Evolutionary conservation across 2,329 filamentous ascomycete species (phyloP), one percentile per base, ranked within the genome.

Genomic region (Penicillium crustosum): DNA sequence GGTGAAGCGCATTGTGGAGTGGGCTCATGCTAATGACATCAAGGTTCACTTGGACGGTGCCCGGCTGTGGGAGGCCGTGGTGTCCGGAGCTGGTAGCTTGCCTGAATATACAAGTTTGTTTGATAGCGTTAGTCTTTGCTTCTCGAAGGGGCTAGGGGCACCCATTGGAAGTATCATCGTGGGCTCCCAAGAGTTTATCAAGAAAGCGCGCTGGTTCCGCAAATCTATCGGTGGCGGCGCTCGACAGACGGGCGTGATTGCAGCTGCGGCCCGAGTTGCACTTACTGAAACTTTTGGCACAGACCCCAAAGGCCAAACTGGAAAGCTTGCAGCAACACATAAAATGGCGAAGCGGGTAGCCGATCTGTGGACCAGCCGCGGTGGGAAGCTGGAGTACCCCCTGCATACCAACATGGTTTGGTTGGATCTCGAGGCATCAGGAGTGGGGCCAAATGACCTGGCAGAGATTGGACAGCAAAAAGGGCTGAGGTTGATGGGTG

Each of bases 391-490:
- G 56, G 75, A 81, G 21, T 81, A 87, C 58, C 88, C 89, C 0
- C 87, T 89, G 1, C 87, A 96, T 70, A 95, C 91, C n/a, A 96
- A 96, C 76, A 95, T 96, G 90, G 85, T 91, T 35, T 96, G 90
- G 91, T 69, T 95, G 57, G 88, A 95, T 72, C 77, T 94, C 17
- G 82, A 85, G 31, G 81, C 82, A 1, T 82, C 84, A 12, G 83
- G 84, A 0, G 71, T 87, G 33, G 76, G 78, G 3, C 71, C 71
- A 5, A 79, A 82, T 51, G 78, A 82, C 41, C 83, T 87, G 59
- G 79, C 83, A 10, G 77, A 79, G 56, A 73, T 83, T 38, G 86
- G 80, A 2, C 74, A 82, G 60, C 80, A 83, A 65, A 80, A 83
- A 54, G 87, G 87, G 0, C 64, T 90, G 55, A 81, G 77, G 61